phyloP scores from a whole-genome alignment of 176 grass and related monocot genomes.

The Carex cristatella region DNA sequence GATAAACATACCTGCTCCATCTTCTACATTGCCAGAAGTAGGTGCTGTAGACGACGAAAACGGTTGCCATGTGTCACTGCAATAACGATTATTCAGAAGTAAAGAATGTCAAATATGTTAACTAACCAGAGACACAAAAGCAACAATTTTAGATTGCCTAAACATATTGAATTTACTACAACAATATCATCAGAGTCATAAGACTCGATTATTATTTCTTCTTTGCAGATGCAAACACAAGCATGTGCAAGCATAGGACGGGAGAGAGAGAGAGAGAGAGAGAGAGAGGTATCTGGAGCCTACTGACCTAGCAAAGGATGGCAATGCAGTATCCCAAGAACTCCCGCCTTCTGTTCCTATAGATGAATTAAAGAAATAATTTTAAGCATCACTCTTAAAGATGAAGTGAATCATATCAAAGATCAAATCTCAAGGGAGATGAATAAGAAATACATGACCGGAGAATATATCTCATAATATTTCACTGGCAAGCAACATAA shows the following conservation, averaged over 20 bases:
- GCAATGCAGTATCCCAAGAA: conserved; percentile 57
- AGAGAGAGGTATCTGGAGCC: not conserved
- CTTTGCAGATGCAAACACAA: not conserved
- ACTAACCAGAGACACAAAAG: not conserved
- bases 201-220: not conserved
- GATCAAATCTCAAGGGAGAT: conserved; percentile 9
- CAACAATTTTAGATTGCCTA: not conserved
- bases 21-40: not conserved
- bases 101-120: conserved; percentile 1
- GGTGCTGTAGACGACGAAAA: conserved; percentile 4
- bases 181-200: not conserved
- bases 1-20: not conserved
- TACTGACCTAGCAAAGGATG: conserved; percentile 84
- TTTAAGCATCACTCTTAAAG: not conserved
- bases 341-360: conserved; percentile 45
- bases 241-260: not conserved
- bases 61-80: conserved; percentile 26
- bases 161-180: not conserved
- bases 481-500: conserved; percentile 17
- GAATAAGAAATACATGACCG: not conserved
- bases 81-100: not conserved
- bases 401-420: not conserved
- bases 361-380: conserved; percentile 27
- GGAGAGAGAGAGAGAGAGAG: not conserved
- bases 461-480: not conserved